These are phyloP conservation scores for Fusarium robinianum DNA, from an alignment of 2,329 filamentous ascomycete genomes.

Conservation along the genomic window DNA sequence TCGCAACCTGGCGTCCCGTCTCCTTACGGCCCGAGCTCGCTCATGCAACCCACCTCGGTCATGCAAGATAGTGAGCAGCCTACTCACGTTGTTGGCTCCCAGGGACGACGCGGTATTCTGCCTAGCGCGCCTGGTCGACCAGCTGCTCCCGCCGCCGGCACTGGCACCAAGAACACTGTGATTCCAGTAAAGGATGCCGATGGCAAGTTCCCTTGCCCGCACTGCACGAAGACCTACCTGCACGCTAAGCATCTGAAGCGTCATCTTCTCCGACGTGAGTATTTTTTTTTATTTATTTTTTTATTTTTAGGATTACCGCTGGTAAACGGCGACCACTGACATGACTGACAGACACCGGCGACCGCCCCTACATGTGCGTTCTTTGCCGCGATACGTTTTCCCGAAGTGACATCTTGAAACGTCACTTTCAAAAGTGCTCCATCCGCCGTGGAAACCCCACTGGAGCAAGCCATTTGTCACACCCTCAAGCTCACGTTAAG, in stretches of 20 bases:
- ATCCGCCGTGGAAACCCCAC: conserved; percentile 95
- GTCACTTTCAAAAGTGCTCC: conserved; percentile 99
- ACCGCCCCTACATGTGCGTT: conserved; percentile 97
- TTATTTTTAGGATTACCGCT: conserved; percentile 38
- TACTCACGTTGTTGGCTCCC: conserved; percentile 92
- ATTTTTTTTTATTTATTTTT: conserved; percentile 6
- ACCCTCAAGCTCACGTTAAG: conserved; percentile 87
- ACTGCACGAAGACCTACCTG: conserved; percentile 97
- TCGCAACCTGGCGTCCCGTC: conserved; percentile 60
- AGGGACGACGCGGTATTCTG: conserved; percentile 87
- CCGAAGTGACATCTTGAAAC: conserved; percentile 96
- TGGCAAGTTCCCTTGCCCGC: conserved; percentile 96
- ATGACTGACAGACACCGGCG: conserved; percentile 77
- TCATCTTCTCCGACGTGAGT: conserved; percentile 94
- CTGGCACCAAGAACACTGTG: conserved; percentile 74
- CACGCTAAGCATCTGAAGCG: conserved; percentile 98
- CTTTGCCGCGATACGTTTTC: conserved; percentile 98
- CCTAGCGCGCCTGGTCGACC: conserved; percentile 88
- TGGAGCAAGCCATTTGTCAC: conserved; percentile 90
- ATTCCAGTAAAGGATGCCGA: conserved; percentile 95
- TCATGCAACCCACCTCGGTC: conserved; percentile 62
- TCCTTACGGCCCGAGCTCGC: conserved; percentile 62
- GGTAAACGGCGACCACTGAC: conserved; percentile 35
- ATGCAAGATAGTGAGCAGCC: conserved; percentile 66
- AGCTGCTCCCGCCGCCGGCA: conserved; percentile 72